Base-by-base conservation (phyloP, 2,329 filamentous ascomycete species). In the Trichoderma citrinoviride region DNA sequence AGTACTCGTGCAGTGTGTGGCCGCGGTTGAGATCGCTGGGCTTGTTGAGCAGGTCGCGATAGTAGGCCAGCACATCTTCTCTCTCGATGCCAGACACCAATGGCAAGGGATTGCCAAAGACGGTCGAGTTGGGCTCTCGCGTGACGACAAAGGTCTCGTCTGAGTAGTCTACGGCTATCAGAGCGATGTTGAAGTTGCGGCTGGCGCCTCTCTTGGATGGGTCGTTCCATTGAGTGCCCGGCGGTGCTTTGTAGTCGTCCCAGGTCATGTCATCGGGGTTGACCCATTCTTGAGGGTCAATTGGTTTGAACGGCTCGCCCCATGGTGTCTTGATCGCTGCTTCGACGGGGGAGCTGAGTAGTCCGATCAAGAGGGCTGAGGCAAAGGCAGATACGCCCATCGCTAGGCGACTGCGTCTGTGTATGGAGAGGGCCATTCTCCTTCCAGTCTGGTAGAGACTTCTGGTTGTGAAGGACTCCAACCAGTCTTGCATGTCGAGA, bases 111-210 rank as follows among this genome's bases (percentile, higher is more conserved):
- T 85, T 85, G 4, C 75, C 77, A 69, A 83, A 85, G 19, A 83
- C 77, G 41, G 81, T 82, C 5, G 81, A 82, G 29, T 78, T 76
- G 6, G 79, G 69, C 3, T 76, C 68, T 53, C 78, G 75, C 0
- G 81, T 84, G 62, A 85, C 77, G 25, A 80, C 78, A 69, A 85
- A 85, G 2, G 80, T 76, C 54, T 72, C 72, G 64, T 85, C 81
- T 0, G 78, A 71, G 67, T 84, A 85, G 71, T 85, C 83, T 40
- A 85, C 77, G 1, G 79, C 76, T 27, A 85, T 79, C 66, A 85
- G 78, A 5, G 82, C 83, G 65, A 85, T 85, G 67, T 84, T 83
- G 75, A 85, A 85, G 73, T 85, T 84, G 19, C 82, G 77, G 40
- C 73, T 74, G 2, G 78, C 77, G 7, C 83, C 82, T 64, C 75